phyloP scores from a whole-genome alignment of 192 early-diverging fungal genomes.

The Entomortierella beljakovae region DNA sequence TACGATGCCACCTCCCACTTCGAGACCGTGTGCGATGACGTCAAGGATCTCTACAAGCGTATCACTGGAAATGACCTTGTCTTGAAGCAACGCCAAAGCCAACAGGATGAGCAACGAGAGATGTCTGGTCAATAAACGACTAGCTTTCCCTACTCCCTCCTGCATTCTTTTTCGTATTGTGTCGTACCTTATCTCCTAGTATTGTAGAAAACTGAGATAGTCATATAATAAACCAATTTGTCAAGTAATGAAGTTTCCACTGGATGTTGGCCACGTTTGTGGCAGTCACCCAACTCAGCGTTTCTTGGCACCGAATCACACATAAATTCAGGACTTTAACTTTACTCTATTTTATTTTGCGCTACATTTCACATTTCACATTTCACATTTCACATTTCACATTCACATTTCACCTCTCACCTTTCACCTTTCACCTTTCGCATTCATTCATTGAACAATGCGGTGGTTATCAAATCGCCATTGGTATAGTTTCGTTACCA shows the following conservation, averaged over 20 bases:
- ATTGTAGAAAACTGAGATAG: too few relatives aligned
- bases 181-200: background rate
- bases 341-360: too few relatives aligned
- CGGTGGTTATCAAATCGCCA: slow-evolving; percentile 7
- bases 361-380: too few relatives aligned
- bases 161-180: background rate
- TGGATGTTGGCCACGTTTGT: background rate
- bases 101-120: slow-evolving; percentile 66
- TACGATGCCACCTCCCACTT: slow-evolving; percentile 99
- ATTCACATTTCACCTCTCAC: background rate
- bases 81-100: slow-evolving; percentile 75
- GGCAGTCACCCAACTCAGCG: too few relatives aligned
- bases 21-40: slow-evolving; percentile 97
- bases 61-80: slow-evolving; percentile 80
- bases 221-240: too few relatives aligned
- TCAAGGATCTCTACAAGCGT: slow-evolving; percentile 92
- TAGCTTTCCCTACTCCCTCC: background rate
- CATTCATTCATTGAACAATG: slow-evolving; percentile 4
- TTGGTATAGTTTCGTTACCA: background rate
- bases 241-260: background rate
- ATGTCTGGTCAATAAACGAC: slow-evolving; percentile 30
- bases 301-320: too few relatives aligned
- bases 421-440: too few relatives aligned
- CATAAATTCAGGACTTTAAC: too few relatives aligned
- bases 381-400: too few relatives aligned